Evolutionary conservation across 257 asterid species (phyloP), one percentile per base, ranked within the genome.

Genomic region (Solanum microdontum): DNA sequence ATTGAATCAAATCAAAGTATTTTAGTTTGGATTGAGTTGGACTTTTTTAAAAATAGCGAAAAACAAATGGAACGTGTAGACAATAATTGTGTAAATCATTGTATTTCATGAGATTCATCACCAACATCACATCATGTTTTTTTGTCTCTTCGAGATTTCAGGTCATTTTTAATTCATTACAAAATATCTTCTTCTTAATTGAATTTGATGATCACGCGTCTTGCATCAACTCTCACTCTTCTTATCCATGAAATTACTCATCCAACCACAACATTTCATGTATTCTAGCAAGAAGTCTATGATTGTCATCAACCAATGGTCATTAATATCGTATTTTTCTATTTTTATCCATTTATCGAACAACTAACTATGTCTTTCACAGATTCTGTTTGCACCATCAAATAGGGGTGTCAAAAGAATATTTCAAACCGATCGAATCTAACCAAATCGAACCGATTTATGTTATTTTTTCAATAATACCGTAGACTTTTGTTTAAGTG

Each of bases 301-400:
- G 32, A 62, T n/a, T 23, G 30, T 62, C 70, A 23, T n/a, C 32
- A 60, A 8, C 4, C 12, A 1, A 58, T 60, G 68, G 5, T 62
- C 73, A 66, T 66, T 24, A 66, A 26, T 24, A 24, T 24, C 4
- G 1, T 24, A 2, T 11, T 66, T 66, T 66, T 62, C 5, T 68
- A 68, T 26, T 13, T 68, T 26, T 26, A 5, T 12, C 5, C 4
- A 2, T 26, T 11, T 12, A 12, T 26, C 4, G 1, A 11, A 11
- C 3, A 64, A 64, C 11, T 64, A 10, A 8, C 14, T 62, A 64
- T 64, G 2, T 64, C 7, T 62, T 62, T 64, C 17, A 19, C 7
- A n/a, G 24, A 64, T 0, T 64, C 0, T 10, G 0, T 11, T 0
- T 1, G 17, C 17, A 11, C 2, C 7, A n/a, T 64, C 8, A 64